Percentiles rank a stretch among this genome's conserved stretches.
Evolutionary conservation across 495 filamentous ascomycete species (phyloP).

Genomic region (Penicillium arizonense): DNA sequence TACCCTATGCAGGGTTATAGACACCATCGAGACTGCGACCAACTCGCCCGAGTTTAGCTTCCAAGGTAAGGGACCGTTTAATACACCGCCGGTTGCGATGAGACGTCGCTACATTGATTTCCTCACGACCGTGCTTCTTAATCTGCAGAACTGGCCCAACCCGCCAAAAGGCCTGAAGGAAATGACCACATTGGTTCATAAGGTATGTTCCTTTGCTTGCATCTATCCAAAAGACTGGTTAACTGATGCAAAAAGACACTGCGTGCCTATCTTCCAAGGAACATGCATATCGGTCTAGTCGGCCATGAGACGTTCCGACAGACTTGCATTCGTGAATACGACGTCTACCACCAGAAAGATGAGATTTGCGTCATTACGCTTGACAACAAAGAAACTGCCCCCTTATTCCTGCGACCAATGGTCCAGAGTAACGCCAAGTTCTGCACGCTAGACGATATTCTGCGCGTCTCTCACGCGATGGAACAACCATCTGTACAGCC

Average conservation of each 20-base stretch:
- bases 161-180: neutral
- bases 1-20: neutral
- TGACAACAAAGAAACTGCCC: constrained; percentile 1
- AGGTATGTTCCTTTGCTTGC: neutral
- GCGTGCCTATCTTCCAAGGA: neutral
- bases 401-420: neutral
- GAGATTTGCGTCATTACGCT: constrained; percentile 11
- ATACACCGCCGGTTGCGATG: neutral
- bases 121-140: constrained; percentile 8
- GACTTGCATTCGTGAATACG: neutral
- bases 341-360: constrained; percentile 10
- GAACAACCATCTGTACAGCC: neutral
- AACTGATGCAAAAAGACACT: neutral
- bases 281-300: neutral
- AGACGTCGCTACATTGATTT: constrained; percentile 10
- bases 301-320: constrained; percentile 1
- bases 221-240: neutral
- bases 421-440: neutral
- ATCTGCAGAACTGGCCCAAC: constrained; percentile 6
- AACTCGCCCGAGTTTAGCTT: neutral
- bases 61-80: neutral
- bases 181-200: neutral
- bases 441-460: neutral
- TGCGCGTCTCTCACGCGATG: neutral
- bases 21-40: neutral